Evolutionary conservation across 768 basidiomycete species (phyloP), one percentile per base, ranked within the genome.

Genomic region (Gymnopilus dilepis): DNA sequence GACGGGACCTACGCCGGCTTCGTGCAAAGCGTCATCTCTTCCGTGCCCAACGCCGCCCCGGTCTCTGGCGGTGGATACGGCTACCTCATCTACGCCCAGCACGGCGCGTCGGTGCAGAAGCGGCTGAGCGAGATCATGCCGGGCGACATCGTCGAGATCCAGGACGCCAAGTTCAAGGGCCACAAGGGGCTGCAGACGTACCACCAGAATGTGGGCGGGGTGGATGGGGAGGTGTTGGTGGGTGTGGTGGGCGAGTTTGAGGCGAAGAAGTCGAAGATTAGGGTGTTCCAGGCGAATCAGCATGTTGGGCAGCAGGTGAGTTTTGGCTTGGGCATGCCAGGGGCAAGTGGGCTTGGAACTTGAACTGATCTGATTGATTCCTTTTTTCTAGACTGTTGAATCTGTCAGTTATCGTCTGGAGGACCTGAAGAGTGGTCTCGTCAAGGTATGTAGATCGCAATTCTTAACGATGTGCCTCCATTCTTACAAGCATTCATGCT

Each of bases 1-100:
- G 94, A 97, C 68, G 95, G 95, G 11, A 88, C 91, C 43, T 89
- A 91, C 59, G 77, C 82, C 3, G 94, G 94, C 3, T 95, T 95
- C 71, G 84, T 97, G 24, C 72, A 78, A 15, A 82, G 87, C 5
- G 90, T 86, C 6, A 73, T 95, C 30, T 75, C 77, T 21, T 82
- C 88, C 63, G 90, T 92, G 7, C 87, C 89, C 3, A 85, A 84
- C 58, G 89, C 87, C 6, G 74, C 79, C 11, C 69, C 78, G 17
- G 77, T 78, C 4, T 68, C 73, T n/a, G 73, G 69, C 47, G 77
- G n/a, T n/a, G n/a, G 79, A 15, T 92, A 86, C 69, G 95, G 95
- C 0, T 86, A 92, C 70, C 75, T 90, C 7, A 80, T 95, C 30
- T 96, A 93, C 69, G 78, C 81, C 62, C 94, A 95, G 76, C 84